These are phyloP conservation scores for Fusarium stilboides DNA, from an alignment of 2,329 filamentous ascomycete genomes.

Conservation along the genomic window DNA sequence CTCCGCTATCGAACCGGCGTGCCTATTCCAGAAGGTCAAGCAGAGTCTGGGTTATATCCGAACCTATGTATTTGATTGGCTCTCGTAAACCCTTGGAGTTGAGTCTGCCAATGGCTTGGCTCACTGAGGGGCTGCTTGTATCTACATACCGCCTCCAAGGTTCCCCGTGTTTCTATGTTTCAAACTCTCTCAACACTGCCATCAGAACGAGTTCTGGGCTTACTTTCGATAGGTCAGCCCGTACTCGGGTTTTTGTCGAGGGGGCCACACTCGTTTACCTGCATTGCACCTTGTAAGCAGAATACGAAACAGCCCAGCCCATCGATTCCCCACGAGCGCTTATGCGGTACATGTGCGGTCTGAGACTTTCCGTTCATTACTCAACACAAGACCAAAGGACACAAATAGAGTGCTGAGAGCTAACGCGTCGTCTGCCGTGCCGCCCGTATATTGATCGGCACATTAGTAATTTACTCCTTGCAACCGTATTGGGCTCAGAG, in stretches of 20 bases:
- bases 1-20: slow-evolving; percentile 25
- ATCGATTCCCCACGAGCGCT: slow-evolving; percentile 3
- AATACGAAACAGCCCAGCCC: slow-evolving; percentile 17
- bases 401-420: too few species aligned
- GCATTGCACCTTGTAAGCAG: slow-evolving; percentile 5
- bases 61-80: slow-evolving; percentile 5
- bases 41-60: not conserved
- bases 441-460: too few species aligned
- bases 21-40: slow-evolving; percentile 37
- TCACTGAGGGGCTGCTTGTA: not conserved
- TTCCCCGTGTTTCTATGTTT: slow-evolving; percentile 5
- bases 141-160: not conserved
- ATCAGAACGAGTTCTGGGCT: not conserved
- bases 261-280: slow-evolving; percentile 4
- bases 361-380: not conserved
- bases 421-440: too few species aligned
- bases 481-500: not conserved
- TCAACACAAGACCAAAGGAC: not conserved
- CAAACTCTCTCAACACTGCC: not conserved
- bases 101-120: slow-evolving; percentile 12
- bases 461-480: not conserved
- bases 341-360: slow-evolving; percentile 17
- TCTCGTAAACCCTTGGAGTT: not conserved
- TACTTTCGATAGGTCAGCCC: slow-evolving; percentile 27
- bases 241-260: slow-evolving; percentile 14